Conservation (phyloP, 305 asterid species). For the Petunia hybrid region DNA sequence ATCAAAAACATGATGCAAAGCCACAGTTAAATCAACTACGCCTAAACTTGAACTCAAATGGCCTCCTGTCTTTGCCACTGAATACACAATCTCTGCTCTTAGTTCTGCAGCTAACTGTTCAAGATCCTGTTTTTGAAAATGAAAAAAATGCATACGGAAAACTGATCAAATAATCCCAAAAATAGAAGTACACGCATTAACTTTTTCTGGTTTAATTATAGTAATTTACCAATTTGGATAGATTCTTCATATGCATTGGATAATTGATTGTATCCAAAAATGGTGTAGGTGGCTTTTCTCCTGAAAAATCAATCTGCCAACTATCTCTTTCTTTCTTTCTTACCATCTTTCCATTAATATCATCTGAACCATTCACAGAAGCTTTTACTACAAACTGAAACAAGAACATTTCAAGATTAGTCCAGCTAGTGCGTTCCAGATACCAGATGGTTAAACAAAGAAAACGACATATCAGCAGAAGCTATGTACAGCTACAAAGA, state of each 20-base stretch:
- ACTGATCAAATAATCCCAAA: not conserved
- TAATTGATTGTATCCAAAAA: constrained; percentile 70
- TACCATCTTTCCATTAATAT: constrained; percentile 44
- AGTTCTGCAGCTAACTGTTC: constrained; percentile 72
- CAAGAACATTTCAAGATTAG: constrained; percentile 4
- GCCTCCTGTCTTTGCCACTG: constrained; percentile 67
- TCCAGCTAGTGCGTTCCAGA: not conserved
- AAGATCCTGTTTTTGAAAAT: constrained; percentile 55
- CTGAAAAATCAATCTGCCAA: constrained; percentile 68
- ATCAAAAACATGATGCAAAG: constrained; percentile 78
- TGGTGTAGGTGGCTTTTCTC: constrained; percentile 68
- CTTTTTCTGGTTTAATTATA: not conserved
- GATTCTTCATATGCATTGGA: constrained; percentile 80
- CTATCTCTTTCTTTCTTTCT: constrained; percentile 54
- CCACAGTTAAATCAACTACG: constrained; percentile 77
- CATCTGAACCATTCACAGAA: constrained; percentile 46
- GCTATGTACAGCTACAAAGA: too few species aligned
- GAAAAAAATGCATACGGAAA: not conserved
- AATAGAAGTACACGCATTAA: not conserved
- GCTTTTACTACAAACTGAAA: constrained; percentile 57
- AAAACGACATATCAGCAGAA: too few species aligned
- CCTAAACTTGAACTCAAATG: constrained; percentile 78
- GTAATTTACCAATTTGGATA: constrained; percentile 50
- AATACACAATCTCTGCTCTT: constrained; percentile 69
- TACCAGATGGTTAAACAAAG: not conserved